Conservation (phyloP, 495 filamentous ascomycete species). For the Extremus antarcticus region DNA sequence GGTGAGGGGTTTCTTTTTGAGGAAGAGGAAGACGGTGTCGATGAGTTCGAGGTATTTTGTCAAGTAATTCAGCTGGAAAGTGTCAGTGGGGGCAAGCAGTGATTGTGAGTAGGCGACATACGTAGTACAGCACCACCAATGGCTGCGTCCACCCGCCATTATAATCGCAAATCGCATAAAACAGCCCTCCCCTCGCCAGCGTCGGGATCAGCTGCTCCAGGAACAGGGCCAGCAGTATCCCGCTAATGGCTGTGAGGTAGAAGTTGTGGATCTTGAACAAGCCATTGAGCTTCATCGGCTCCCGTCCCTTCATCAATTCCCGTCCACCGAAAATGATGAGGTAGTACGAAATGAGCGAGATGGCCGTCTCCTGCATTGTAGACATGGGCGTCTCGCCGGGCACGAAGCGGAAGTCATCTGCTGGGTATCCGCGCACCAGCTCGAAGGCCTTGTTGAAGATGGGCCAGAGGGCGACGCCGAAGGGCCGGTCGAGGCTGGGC, state of each 20-base stretch:
- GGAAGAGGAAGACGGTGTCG: conserved; percentile 70
- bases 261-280: conserved; percentile 77
- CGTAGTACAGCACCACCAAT: conserved; percentile 69
- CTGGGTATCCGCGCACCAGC: conserved; percentile 56
- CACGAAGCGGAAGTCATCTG: conserved; percentile 59
- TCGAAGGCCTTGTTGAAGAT: conserved; percentile 81
- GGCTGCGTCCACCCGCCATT: conserved; percentile 71
- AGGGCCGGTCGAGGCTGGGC: conserved; percentile 81
- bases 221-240: conserved; percentile 55
- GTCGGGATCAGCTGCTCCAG: conserved; percentile 63
- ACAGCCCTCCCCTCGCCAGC: conserved; percentile 54
- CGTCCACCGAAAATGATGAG: conserved; percentile 64
- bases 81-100: conserved; percentile 11
- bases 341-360: conserved; percentile 61
- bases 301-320: conserved; percentile 58
- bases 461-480: conserved; percentile 87
- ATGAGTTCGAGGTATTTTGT: conserved; percentile 74
- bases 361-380: conserved; percentile 52
- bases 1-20: conserved; percentile 81
- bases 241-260: conserved; percentile 61
- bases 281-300: conserved; percentile 54
- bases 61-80: conserved; percentile 62
- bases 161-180: conserved; percentile 58
- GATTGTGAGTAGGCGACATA: conserved; percentile 33
- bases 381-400: conserved; percentile 60